Evolutionary conservation across 2,329 filamentous ascomycete species (phyloP).

Genomic region (Fusarium albosuccineum): DNA sequence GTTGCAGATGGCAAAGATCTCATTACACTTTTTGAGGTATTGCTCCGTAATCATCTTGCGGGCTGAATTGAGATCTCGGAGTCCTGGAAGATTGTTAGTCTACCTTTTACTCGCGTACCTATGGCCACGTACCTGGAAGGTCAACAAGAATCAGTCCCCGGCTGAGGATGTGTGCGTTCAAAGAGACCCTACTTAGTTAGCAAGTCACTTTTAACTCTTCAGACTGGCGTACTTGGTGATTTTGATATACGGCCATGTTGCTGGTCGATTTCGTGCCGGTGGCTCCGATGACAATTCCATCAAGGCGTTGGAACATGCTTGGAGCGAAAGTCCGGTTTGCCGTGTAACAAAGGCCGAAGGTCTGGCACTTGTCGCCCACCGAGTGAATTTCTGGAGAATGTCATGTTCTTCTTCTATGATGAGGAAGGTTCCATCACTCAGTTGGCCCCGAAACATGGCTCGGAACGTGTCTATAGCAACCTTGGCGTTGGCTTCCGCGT

Average conservation of each 20-base stretch:
- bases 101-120: not conserved
- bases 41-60: slow-evolving; percentile 59
- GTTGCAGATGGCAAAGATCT: slow-evolving; percentile 60
- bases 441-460: slow-evolving; percentile 51
- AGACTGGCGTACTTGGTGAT: slow-evolving; percentile 55
- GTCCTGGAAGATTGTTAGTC: slow-evolving; percentile 42
- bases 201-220: not conserved
- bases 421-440: slow-evolving; percentile 41
- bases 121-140: slow-evolving; percentile 56
- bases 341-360: slow-evolving; percentile 13
- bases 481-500: slow-evolving; percentile 47
- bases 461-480: slow-evolving; percentile 55
- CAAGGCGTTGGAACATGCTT: slow-evolving; percentile 53
- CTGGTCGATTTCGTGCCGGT: slow-evolving; percentile 27
- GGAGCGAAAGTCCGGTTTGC: slow-evolving; percentile 8
- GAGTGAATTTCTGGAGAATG: slow-evolving; percentile 38
- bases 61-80: slow-evolving; percentile 61
- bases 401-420: slow-evolving; percentile 9
- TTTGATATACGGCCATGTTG: slow-evolving; percentile 59
- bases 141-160: slow-evolving; percentile 63
- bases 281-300: slow-evolving; percentile 55
- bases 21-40: slow-evolving; percentile 59
- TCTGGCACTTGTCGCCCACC: slow-evolving; percentile 39
- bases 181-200: slow-evolving; percentile 55
- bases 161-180: slow-evolving; percentile 60